Evolutionary conservation across 148 eudicot species (phyloP).

Genomic region (Talinum fruticosum): DNA sequence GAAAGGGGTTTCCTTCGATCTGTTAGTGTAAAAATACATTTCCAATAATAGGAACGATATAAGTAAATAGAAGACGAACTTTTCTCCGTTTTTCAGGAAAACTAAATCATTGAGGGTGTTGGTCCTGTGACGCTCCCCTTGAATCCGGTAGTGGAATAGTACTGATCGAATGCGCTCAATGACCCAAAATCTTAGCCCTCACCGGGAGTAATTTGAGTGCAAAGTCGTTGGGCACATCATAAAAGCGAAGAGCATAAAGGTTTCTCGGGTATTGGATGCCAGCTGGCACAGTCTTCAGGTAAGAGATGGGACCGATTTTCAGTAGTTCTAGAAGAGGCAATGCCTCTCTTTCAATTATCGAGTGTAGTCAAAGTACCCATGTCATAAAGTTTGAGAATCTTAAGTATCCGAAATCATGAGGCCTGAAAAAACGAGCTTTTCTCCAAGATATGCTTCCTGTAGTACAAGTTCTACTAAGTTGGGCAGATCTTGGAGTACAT

Average conservation of each 20-base stretch:
- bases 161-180: neutral
- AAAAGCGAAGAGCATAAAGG: slow-evolving; percentile 18
- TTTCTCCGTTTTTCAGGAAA: neutral
- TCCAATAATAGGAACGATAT: neutral
- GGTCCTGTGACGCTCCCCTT: slow-evolving; percentile 17
- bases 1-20: neutral
- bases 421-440: slow-evolving; percentile 22
- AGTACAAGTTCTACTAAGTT: slow-evolving; percentile 33
- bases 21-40: neutral
- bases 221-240: slow-evolving; percentile 20
- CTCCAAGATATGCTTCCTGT: slow-evolving; percentile 28
- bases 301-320: slow-evolving; percentile 2
- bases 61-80: neutral
- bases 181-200: neutral
- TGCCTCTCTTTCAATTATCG: slow-evolving; percentile 10
- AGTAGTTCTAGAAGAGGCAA: slow-evolving; percentile 25
- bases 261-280: slow-evolving; percentile 13
- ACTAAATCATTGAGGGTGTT: neutral
- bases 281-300: slow-evolving; percentile 10
- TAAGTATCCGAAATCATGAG: slow-evolving; percentile 32
- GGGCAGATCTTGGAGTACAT: slow-evolving; percentile 26
- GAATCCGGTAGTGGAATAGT: slow-evolving; percentile 12
- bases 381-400: slow-evolving; percentile 13
- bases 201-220: slow-evolving; percentile 7
- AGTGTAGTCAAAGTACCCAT: slow-evolving; percentile 22